Base-by-base conservation (phyloP, 2,329 filamentous ascomycete genomes). In the Zymoseptoria pseudotritici region DNA sequence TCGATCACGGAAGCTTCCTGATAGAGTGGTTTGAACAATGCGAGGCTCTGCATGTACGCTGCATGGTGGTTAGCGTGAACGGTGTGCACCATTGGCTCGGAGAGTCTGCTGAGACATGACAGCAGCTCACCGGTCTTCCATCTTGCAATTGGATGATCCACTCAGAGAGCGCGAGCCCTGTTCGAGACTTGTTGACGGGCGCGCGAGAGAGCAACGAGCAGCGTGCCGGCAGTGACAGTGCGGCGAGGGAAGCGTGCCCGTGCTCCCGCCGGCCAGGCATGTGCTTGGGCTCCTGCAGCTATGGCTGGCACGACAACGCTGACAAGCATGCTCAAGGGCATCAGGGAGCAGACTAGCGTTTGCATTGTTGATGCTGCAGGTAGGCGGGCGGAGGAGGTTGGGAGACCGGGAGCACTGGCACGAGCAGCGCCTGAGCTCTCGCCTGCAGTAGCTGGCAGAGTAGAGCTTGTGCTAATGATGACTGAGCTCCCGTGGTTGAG, bases 341-440 rank as follows among this genome's bases (percentile, higher is more conserved):
- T 46, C 36, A n/a, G 36, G 36, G 36, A 17, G 36, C 36, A 46
- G 36, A 46, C 57, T 63, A 62, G 60, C 55, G 55, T 50, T 60
- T 54, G 46, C 54, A 53, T 53, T 52, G 36, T 46, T 46, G 36
- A 42, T 50, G 63, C 59, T 51, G 61, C 62, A 64, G 57, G 60
- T 58, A 53, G 58, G 55, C 58, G 56, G 51, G 57, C 57, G 57
- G 49, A 57, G 62, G 60, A 60, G 64, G 62, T 64, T 61, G 64
- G 64, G 62, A 58, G 58, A 58, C 53, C 59, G 59, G 62, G 36
- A 46, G 36, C 17, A 46, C 61, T 65, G 61, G 58, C 59, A 61
- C 20, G 36, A 46, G 36, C 36, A 46, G 36, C 36, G 36, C 36
- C 36, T 17, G 36, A 46, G 36, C 36, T 17, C 36, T 46, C 36